Percentiles rank a stretch among this genome's conserved stretches.
Conservation (phyloP, 2,329 filamentous ascomycete genomes). For the Verticillium nubilum region DNA sequence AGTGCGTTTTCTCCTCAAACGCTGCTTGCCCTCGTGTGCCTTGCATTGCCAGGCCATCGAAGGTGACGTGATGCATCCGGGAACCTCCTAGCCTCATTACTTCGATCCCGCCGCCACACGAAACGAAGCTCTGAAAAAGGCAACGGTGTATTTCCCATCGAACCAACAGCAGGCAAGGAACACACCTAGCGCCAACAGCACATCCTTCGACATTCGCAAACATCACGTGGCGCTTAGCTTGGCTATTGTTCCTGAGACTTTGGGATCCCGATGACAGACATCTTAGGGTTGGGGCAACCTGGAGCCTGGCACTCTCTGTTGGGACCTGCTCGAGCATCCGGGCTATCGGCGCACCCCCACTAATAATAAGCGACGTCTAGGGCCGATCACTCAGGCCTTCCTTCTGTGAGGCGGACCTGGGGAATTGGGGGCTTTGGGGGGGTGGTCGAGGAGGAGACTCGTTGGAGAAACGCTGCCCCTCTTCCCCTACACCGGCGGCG, state of each 20-base stretch:
- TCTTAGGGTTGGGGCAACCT: not conserved
- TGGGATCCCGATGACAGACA: not conserved
- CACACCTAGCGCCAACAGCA: not conserved
- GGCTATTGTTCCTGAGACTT: not conserved
- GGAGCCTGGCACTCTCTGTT: not conserved
- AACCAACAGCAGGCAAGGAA: not conserved
- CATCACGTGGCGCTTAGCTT: not conserved
- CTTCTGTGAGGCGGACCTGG: not conserved
- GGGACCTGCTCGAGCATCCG: not conserved
- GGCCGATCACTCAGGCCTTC: not conserved
- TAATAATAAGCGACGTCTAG: not conserved
- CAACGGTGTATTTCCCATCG: not conserved
- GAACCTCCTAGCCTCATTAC: not conserved
- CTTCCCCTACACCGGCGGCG: not conserved
- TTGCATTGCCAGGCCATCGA: not conserved
- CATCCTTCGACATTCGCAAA: not conserved
- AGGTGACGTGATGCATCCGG: not conserved
- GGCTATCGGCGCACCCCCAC: not conserved
- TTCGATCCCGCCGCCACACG: not conserved
- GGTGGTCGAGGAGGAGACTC: not conserved
- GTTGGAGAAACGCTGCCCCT: not conserved
- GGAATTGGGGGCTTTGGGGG: not conserved
- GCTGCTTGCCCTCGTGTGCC: no score
- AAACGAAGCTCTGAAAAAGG: not conserved
- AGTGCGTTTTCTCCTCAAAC: no score